Base-by-base conservation (phyloP, 1,284 basidiomycete genomes). In the Blastosporella zonata region DNA sequence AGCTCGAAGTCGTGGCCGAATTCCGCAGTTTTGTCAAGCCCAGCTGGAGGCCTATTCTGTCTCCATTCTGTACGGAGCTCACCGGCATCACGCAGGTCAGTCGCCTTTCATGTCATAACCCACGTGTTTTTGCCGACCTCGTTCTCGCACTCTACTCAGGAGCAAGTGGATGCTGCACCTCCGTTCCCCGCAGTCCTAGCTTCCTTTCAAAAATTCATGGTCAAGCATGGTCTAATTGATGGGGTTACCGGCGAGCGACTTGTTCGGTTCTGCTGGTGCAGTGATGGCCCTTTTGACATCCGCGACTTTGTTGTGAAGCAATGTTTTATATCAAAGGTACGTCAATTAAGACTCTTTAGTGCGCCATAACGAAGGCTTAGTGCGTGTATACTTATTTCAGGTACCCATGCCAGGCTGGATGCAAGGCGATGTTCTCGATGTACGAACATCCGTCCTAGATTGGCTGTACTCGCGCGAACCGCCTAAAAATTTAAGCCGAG, bases 1-100 rank as follows among this genome's bases (percentile, higher is more conserved):
- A 72, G 43, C 72, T 96, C 23, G 78, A 84, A 60, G 69, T 87
- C 34, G 74, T 83, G 20, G 85, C 84, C 59, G 87, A 90, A 61
- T 98, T 95, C 70, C 85, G 90, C 55, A 86, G 82, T 54, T 97
- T 90, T 64, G 93, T 97, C 36, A 81, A 77, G 59, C 96, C 96
- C 5, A 87, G 83, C 2, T 97, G 93, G 90, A 74, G 79, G 40
- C 93, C 94, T 0, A 72, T 67, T 40, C 75, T 99, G 7, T 87
- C 89, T 13, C 69, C 78, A 15, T 99, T 97, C 64, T 98, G 95
- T 67, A 90, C 76, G 3, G 67, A 81, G 27, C 74, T 99, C 43
- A 99, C 96, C 4, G 93, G 94, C 12, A 94, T 99, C 49, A 87
- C 84, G 12, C 95, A 98, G 77, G 92, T 93, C 53, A 53, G 75